phyloP scores from a whole-genome alignment of 805 yeast genomes.

The Starmerella davenportii region DNA sequence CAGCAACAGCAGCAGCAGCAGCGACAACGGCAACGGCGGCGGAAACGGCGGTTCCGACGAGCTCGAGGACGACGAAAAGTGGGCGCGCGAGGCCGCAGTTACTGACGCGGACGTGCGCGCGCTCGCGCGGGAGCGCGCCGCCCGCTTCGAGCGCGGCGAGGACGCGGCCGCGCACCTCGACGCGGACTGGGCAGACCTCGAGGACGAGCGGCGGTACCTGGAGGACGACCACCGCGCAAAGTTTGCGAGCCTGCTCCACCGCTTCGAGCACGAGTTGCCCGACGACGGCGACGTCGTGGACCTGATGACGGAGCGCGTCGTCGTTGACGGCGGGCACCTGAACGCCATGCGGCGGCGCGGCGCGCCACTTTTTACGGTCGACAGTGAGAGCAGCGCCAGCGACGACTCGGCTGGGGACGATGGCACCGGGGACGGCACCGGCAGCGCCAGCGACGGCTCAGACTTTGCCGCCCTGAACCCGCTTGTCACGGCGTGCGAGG shows the following conservation, averaged over 20 bases:
- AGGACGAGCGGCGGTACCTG: constrained; percentile 9
- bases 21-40: no score
- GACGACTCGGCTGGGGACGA: constrained; percentile 1
- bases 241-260: constrained; percentile 4
- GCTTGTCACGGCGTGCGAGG: constrained; percentile 7
- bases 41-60: no score
- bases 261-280: constrained; percentile 4
- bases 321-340: constrained; percentile 12
- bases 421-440: constrained; percentile 1
- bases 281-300: constrained; percentile 16
- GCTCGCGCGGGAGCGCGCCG: not conserved
- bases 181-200: constrained; percentile 10
- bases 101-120: not conserved
- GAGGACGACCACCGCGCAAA: constrained; percentile 7
- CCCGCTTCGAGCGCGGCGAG: constrained; percentile 1
- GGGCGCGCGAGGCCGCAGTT: not conserved
- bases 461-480: constrained; percentile 3
- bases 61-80: not conserved
- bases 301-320: constrained; percentile 10
- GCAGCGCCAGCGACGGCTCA: not conserved
- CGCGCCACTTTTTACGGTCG: not conserved
- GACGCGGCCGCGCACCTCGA: constrained; percentile 5
- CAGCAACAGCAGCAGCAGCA: not conserved
- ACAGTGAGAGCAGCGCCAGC: constrained; percentile 2
- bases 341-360: constrained; percentile 5